These are phyloP conservation scores for Diaporthe australafricana DNA, from an alignment of 2,329 filamentous ascomycete genomes.

Conservation along the genomic window DNA sequence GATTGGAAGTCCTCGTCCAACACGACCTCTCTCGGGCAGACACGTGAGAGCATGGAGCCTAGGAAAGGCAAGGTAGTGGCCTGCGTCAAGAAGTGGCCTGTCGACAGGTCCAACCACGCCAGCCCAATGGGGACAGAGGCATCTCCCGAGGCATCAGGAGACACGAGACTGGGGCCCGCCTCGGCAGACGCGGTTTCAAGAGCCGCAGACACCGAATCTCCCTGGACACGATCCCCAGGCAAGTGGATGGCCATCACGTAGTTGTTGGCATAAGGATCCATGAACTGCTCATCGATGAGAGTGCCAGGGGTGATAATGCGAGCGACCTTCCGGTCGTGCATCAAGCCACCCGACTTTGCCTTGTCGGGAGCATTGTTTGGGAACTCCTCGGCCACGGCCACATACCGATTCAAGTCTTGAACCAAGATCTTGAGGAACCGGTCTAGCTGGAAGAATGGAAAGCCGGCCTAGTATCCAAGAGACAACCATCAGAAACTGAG, in stretches of 20 bases:
- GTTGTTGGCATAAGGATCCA: constrained; percentile 94
- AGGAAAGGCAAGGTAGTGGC: constrained; percentile 76
- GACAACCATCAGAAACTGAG: constrained; percentile 41
- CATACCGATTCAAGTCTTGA: constrained; percentile 88
- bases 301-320: constrained; percentile 95
- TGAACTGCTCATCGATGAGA: constrained; percentile 96
- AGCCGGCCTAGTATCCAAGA: constrained; percentile 75
- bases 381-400: constrained; percentile 95
- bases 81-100: constrained; percentile 93
- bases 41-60: constrained; percentile 83
- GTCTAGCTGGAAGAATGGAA: constrained; percentile 93
- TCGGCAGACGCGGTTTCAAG: not conserved
- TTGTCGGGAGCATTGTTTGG: constrained; percentile 77
- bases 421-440: constrained; percentile 93
- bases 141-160: constrained; percentile 36
- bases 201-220: constrained; percentile 1
- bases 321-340: constrained; percentile 87
- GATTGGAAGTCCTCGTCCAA: constrained; percentile 74
- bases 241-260: constrained; percentile 87
- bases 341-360: constrained; percentile 79
- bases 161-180: constrained; percentile 24
- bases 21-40: constrained; percentile 87
- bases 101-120: constrained; percentile 95
- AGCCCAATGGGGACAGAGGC: constrained; percentile 71
- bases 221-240: constrained; percentile 23